Percentiles rank a stretch among this genome's conserved stretches.
These are phyloP conservation scores for Arthrinium phaeospermum DNA, from an alignment of 2,329 filamentous ascomycete genomes.

Conservation along the genomic window DNA sequence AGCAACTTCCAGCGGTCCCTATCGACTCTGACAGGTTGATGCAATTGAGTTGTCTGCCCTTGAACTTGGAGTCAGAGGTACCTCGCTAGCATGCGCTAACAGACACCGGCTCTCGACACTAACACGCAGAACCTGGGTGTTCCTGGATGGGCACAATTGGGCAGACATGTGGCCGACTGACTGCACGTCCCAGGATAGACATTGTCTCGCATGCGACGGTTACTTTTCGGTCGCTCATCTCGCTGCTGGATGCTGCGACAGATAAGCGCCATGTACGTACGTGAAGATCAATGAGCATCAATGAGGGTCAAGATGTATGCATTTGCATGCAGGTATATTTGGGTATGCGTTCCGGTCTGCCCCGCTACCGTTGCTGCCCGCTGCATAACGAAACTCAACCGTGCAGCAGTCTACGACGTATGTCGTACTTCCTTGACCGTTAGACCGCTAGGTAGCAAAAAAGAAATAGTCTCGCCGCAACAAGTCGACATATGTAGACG, in stretches of 20 bases:
- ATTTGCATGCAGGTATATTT: not conserved
- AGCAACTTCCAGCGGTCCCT: not conserved
- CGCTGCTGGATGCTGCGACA: not conserved
- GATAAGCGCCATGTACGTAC: not conserved
- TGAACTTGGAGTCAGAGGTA: not conserved
- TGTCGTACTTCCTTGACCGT: not conserved
- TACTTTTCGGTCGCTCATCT: not conserved
- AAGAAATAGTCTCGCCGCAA: not conserved
- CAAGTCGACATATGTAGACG: not conserved
- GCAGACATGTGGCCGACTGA: constrained; percentile 16
- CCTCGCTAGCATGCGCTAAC: constrained; percentile 15
- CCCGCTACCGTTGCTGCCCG: constrained; percentile 1
- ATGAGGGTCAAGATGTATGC: not conserved
- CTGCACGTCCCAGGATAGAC: not conserved
- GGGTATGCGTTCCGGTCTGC: not conserved
- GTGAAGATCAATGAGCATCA: not conserved
- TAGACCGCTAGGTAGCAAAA: not conserved
- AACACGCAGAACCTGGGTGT: constrained; percentile 1
- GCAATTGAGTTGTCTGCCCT: not conserved
- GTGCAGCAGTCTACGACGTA: not conserved
- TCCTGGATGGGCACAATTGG: constrained; percentile 19
- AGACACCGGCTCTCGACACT: not conserved
- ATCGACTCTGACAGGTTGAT: not conserved
- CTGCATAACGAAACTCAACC: not conserved
- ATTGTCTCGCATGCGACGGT: constrained; percentile 6